phyloP scores from a whole-genome alignment of 495 filamentous ascomycete genomes.

The Sphaerosporella brunnea region DNA sequence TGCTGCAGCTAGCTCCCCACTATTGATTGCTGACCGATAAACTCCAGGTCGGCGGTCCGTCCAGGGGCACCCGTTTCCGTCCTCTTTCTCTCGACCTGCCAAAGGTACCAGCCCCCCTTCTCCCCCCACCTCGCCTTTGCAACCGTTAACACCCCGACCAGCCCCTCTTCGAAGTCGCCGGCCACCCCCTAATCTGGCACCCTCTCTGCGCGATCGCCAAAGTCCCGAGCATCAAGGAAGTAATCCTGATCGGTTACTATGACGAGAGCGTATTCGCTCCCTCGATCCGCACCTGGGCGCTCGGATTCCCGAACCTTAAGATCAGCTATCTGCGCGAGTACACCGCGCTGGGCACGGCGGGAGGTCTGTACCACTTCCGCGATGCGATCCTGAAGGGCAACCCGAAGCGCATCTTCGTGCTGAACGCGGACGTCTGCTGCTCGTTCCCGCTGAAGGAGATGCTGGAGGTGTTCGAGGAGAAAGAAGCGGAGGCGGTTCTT shows the following conservation, averaged over 20 bases:
- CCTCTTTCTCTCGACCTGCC: slow-evolving; percentile 92
- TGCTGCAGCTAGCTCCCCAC: neutral
- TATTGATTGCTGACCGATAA: neutral
- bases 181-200: slow-evolving; percentile 95
- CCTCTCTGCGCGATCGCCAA: slow-evolving; percentile 83
- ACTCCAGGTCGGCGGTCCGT: slow-evolving; percentile 93
- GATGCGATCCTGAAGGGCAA: slow-evolving; percentile 95
- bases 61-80: slow-evolving; percentile 86
- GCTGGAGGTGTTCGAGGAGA: slow-evolving; percentile 60
- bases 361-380: slow-evolving; percentile 96
- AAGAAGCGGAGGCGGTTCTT: slow-evolving; percentile 93
- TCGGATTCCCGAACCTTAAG: slow-evolving; percentile 72
- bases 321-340: slow-evolving; percentile 97
- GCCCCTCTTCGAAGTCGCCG: slow-evolving; percentile 97
- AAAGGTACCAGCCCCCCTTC: no score
- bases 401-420: slow-evolving; percentile 86
- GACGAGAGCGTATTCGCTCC: slow-evolving; percentile 92
- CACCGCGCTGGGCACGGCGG: slow-evolving; percentile 85
- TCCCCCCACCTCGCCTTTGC: no score
- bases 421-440: slow-evolving; percentile 99
- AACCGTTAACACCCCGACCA: no score
- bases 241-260: slow-evolving; percentile 96
- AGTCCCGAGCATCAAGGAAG: slow-evolving; percentile 83
- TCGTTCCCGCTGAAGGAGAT: slow-evolving; percentile 90
- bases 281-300: slow-evolving; percentile 80